Conservation (phyloP, 2,329 filamentous ascomycete species). For the Fusarium pilosicola region DNA sequence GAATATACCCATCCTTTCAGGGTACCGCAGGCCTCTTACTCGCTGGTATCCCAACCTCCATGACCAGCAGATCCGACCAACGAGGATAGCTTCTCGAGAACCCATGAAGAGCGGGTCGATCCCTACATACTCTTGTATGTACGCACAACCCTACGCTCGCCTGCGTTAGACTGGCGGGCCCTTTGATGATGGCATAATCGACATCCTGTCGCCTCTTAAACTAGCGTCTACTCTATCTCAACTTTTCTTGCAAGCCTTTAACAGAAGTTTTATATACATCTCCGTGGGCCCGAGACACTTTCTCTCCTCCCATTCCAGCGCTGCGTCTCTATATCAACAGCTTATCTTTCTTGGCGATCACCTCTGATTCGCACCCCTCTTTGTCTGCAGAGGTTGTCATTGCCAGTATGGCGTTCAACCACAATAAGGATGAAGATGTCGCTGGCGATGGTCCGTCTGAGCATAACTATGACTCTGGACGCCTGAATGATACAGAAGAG, state of each 20-base stretch:
- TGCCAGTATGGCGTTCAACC: constrained; percentile 27
- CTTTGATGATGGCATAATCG: constrained; percentile 41
- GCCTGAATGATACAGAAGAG: constrained; percentile 43
- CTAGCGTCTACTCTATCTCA: constrained; percentile 27
- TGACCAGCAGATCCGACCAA: constrained; percentile 12
- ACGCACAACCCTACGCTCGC: constrained; percentile 22
- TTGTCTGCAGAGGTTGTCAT: constrained; percentile 12
- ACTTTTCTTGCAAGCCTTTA: constrained; percentile 21
- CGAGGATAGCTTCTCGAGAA: constrained; percentile 20
- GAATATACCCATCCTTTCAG: constrained; percentile 4
- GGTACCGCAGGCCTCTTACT: constrained; percentile 10
- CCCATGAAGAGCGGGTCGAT: constrained; percentile 35
- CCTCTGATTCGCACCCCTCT: background rate
- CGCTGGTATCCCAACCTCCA: constrained; percentile 17
- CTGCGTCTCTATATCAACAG: background rate
- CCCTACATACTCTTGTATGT: constrained; percentile 21
- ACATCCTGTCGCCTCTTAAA: constrained; percentile 16
- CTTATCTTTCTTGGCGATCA: background rate
- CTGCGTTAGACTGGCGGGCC: constrained; percentile 41
- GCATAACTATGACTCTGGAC: constrained; percentile 34
- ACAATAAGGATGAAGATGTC: constrained; percentile 33
- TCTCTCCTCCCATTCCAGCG: background rate
- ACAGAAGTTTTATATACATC: constrained; percentile 17
- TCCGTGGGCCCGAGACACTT: background rate
- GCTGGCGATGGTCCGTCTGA: constrained; percentile 34